Evolutionary conservation across 768 basidiomycete species (phyloP).

Genomic region (Russula sp.): DNA sequence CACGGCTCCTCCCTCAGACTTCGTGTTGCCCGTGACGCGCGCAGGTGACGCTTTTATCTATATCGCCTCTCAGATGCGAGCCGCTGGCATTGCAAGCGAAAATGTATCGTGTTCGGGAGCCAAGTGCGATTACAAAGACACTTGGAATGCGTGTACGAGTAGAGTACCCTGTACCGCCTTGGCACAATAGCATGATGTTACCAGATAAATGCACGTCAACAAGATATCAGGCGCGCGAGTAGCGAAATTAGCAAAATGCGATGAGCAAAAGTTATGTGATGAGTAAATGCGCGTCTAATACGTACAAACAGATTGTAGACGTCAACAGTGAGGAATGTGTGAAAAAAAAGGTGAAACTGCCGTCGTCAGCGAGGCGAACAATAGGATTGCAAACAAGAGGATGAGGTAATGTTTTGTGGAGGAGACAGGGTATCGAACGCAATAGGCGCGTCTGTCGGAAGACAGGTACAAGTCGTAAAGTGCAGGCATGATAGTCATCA

Average conservation of each 20-base stretch:
- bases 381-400: slow-evolving; percentile 11
- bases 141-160: neutral
- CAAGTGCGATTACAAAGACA: slow-evolving; percentile 3
- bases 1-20: neutral
- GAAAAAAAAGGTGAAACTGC: slow-evolving; percentile 26
- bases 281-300: slow-evolving; percentile 60
- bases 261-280: slow-evolving; percentile 27
- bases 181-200: slow-evolving; percentile 6
- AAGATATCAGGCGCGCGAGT: slow-evolving; percentile 16
- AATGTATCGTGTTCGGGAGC: neutral
- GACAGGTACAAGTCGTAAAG: slow-evolving; percentile 12
- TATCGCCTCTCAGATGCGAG: neutral
- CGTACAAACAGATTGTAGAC: slow-evolving; percentile 46
- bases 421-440: slow-evolving; percentile 16
- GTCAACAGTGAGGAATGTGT: slow-evolving; percentile 21
- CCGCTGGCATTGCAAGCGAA: neutral
- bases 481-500: slow-evolving; percentile 16
- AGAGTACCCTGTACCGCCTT: slow-evolving; percentile 5
- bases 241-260: slow-evolving; percentile 32
- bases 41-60: neutral
- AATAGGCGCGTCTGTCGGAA: slow-evolving; percentile 3
- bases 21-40: neutral
- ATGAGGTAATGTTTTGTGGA: slow-evolving; percentile 17
- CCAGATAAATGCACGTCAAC: slow-evolving; percentile 4
- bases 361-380: slow-evolving; percentile 16